Evolutionary conservation across 2,329 filamentous ascomycete genomes (phyloP).

Genomic region (Bertia moriformis): DNA sequence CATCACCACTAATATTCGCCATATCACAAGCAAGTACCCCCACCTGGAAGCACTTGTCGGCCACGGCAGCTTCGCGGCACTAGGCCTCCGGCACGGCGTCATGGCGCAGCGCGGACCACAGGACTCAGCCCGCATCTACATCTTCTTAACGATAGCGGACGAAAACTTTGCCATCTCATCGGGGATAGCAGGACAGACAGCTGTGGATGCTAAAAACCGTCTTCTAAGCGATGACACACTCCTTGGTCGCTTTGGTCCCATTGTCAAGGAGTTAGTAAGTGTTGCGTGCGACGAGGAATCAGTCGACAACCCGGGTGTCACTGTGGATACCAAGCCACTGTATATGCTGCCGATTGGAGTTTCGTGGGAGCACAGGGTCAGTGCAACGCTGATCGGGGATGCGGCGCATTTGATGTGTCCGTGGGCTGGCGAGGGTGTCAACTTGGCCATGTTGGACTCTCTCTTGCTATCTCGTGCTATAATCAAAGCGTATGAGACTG

Average conservation of each 20-base stretch:
- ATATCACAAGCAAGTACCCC: conserved; percentile 17
- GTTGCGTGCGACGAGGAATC: conserved; percentile 12
- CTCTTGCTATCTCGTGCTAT: conserved; percentile 23
- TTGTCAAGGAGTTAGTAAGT: conserved; percentile 12
- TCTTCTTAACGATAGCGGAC: conserved; percentile 10
- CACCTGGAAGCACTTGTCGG: conserved; percentile 22
- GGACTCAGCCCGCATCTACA: conserved; percentile 14
- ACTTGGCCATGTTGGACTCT: conserved; percentile 33
- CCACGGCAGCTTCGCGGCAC: conserved; percentile 13
- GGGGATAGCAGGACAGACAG: conserved; percentile 5
- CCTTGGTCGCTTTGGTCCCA: conserved; percentile 11
- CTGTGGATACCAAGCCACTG: conserved; percentile 10
- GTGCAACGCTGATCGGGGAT: conserved; percentile 35
- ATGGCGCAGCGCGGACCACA: conserved; percentile 17
- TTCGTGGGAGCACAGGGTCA: conserved; percentile 21
- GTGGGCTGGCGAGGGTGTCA: conserved; percentile 36
- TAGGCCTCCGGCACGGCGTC: conserved; percentile 16
- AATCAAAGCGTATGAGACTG: conserved; percentile 2
- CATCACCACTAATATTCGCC: conserved; percentile 17
- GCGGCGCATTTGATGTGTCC: conserved; percentile 37
- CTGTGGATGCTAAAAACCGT: conserved; percentile 5
- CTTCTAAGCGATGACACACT: conserved; percentile 8
- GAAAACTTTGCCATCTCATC: conserved; percentile 7
- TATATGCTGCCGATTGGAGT: conserved; percentile 25
- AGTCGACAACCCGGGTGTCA: conserved; percentile 4